These are phyloP conservation scores for Cynanchum wilfordii DNA, from an alignment of 257 asterid species.

Conservation along the genomic window DNA sequence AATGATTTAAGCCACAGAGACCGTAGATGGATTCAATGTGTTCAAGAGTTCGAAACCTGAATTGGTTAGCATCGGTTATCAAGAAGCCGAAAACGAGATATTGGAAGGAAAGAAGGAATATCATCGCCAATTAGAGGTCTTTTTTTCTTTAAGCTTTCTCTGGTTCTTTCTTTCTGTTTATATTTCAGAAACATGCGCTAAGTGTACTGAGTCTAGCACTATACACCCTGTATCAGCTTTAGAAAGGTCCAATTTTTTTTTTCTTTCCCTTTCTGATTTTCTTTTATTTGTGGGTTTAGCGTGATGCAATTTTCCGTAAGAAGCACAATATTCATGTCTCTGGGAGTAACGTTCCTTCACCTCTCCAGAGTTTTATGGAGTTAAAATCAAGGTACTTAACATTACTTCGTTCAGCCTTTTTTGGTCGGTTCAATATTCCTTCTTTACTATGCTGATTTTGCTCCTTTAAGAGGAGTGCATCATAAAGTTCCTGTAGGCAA, in stretches of 20 bases:
- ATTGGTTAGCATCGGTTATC: slow-evolving; percentile 32
- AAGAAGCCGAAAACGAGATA: slow-evolving; percentile 33
- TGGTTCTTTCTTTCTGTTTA: not conserved
- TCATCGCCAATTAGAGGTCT: slow-evolving; percentile 72
- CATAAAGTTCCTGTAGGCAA: not conserved
- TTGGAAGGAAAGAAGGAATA: slow-evolving; percentile 63
- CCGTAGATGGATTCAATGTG: slow-evolving; percentile 62
- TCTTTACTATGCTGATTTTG: not conserved
- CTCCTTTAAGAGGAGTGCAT: slow-evolving; percentile 2
- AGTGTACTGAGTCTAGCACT: not conserved
- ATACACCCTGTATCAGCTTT: not conserved
- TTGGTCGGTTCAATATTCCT: not conserved
- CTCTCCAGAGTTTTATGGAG: slow-evolving; percentile 60
- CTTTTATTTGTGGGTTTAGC: slow-evolving; percentile 32
- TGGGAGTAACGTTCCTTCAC: slow-evolving; percentile 83
- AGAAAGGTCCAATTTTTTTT: not conserved
- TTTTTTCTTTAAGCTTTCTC: slow-evolving; percentile 13
- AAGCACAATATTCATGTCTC: slow-evolving; percentile 76
- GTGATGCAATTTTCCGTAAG: slow-evolving; percentile 74
- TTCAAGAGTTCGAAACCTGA: slow-evolving; percentile 53
- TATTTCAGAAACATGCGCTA: not conserved
- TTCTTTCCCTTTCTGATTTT: slow-evolving; percentile 4
- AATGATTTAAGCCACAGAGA: slow-evolving; percentile 28
- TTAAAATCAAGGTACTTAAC: slow-evolving; percentile 54
- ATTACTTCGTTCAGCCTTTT: slow-evolving; percentile 1